Evolutionary conservation across 305 asterid genomes (phyloP), one percentile per base, ranked within the genome.

Genomic region (Rubia balearica): DNA sequence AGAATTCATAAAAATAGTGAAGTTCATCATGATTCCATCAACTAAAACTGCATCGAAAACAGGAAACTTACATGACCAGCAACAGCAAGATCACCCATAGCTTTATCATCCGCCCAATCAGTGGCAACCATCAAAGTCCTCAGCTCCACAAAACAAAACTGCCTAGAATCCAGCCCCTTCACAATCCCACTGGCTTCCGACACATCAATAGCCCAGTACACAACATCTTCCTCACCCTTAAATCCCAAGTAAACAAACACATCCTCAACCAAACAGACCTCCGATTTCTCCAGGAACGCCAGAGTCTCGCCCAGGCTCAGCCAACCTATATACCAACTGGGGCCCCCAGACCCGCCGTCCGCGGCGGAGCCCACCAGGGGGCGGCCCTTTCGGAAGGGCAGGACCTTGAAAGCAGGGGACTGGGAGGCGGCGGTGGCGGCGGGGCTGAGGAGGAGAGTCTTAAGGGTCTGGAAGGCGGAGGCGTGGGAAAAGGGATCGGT

Each of bases 71-170:
- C 98, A 79, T 93, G 96, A 7, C 97, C 97, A 74, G 96, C 97
- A 70, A 93, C 70, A 27, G 98, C 87, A 67, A 93, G 96, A 65
- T 88, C 90, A 40, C 79, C 96, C 98, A 90, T 93, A 65, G 90
- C 87, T 10, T 68, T 74, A 51, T 81, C 70, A 81, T 93, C 91
- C 17, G 86, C 85, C 98, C 97, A 93, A 81, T 93, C 97, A 77
- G 98, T 85, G 63, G 98, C 98, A 68, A 93, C 96, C 97, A 93
- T 93, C 36, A 93, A 84, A 68, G 97, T 93, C 85, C 97, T 91
- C 83, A 93, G 61, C 85, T 91, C 97, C 74, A 89, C 97, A 75
- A 93, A 93, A 82, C 88, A 62, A 62, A 75, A 75, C 63, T 85
- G 85, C 36, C 75, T 83, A 42, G 77, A 79, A n/a, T 91, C 94